These are phyloP conservation scores for Aspergillus conjunctus DNA, from an alignment of 495 filamentous ascomycete genomes.

Conservation along the genomic window DNA sequence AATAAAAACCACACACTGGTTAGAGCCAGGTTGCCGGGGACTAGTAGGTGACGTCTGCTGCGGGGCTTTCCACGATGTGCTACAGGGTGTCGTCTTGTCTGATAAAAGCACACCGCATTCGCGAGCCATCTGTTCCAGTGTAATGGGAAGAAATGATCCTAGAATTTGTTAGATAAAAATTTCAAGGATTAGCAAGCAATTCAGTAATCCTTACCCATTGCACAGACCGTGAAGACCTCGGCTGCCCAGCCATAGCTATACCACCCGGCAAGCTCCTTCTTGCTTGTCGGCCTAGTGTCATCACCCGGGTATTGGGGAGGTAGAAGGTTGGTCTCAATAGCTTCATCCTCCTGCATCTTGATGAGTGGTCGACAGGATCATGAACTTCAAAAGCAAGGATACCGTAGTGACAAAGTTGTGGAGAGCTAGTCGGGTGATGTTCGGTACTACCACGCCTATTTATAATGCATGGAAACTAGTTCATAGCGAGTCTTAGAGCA, in stretches of 20 bases:
- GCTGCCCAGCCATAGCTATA: conserved; percentile 96
- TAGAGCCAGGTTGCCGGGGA: conserved; percentile 32
- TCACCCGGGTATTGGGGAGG: conserved; percentile 69
- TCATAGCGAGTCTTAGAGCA: conserved; percentile 1
- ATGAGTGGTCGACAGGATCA: not conserved
- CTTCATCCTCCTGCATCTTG: conserved; percentile 33
- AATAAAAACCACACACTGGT: conserved; percentile 81
- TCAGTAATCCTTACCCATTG: conserved; percentile 59
- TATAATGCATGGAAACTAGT: not conserved
- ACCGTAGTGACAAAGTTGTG: no score
- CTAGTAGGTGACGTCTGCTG: conserved; percentile 24
- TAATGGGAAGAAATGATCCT: conserved; percentile 97
- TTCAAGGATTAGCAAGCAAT: not conserved
- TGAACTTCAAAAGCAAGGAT: not conserved
- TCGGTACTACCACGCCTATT: not conserved
- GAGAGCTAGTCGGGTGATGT: not conserved
- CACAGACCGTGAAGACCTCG: conserved; percentile 96
- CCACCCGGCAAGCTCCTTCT: conserved; percentile 88
- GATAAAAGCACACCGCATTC: conserved; percentile 83
- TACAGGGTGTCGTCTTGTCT: conserved; percentile 73
- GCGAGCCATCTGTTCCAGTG: conserved; percentile 87
- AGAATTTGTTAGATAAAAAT: conserved; percentile 13
- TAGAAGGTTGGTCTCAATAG: conserved; percentile 18
- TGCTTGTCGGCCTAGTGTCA: conserved; percentile 84
- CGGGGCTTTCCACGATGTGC: conserved; percentile 44